Base-by-base conservation (phyloP, 2,329 filamentous ascomycete species). In the Colletotrichum theobromicola region DNA sequence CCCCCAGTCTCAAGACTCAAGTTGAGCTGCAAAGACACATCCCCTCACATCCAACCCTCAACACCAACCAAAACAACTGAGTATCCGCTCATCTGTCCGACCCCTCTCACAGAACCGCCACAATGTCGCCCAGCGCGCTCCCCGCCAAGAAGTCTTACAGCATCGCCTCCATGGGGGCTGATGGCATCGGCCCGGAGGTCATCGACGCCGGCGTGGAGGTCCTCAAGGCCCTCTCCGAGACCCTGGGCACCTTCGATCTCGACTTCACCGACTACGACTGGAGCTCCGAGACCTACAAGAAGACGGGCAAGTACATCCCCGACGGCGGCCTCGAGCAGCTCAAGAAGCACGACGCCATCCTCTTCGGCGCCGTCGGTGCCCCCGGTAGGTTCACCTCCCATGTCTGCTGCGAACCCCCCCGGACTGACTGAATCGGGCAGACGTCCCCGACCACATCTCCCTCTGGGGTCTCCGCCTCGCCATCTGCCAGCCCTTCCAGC, bases 231-330 rank as follows among this genome's bases (percentile, higher is more conserved):
- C 81, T 93, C 1, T 84, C 86, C 6, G 80, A 85, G 37, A 84
- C 88, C 2, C 83, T 91, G 2, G 85, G 88, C 50, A 87, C 88
- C 0, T 94, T 94, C 81, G 84, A 88, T 10, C 84, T 94, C 1
- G 83, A 90, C 13, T 94, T 94, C 79, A 88, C 87, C 55, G 84
- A 91, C 77, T 93, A 90, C 77, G 91, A 93, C 80, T 94, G 92
- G 92, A 91, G 89, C 77, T 93, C 91, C 0, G 90, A 92, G 18
- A 91, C 88, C 0, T 94, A 92, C 82, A 92, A 92, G 80, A 88
- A 88, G 79, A 92, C 88, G 0, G 93, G 93, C 2, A 88, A 90
- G 77, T 94, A 93, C 79, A 92, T 93, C 10, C 90, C 91, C 0
- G 88, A 90, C 26, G 90, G 88, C 35, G 91, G 90, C 1, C 84